Evolutionary conservation across 345 rosid species (phyloP).

Genomic region (Euphorbia tirucalli): DNA sequence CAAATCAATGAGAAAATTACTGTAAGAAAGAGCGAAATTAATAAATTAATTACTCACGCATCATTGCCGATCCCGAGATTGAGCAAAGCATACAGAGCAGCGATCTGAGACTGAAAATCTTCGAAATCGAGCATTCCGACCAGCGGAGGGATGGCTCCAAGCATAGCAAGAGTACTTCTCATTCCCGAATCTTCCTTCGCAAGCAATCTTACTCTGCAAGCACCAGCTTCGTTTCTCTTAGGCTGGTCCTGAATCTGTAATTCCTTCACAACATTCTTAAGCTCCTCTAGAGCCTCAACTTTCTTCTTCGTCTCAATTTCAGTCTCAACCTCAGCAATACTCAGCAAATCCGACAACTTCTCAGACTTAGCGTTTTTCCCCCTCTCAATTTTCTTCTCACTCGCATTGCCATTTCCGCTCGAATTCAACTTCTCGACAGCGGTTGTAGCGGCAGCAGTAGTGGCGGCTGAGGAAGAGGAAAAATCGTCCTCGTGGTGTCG

Average conservation of each 20-base stretch:
- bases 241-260: slow-evolving; percentile 43
- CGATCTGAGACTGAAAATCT: slow-evolving; percentile 52
- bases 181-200: slow-evolving; percentile 73
- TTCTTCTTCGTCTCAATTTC: slow-evolving; percentile 65
- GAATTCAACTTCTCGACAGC: not conserved
- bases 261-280: slow-evolving; percentile 64
- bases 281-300: slow-evolving; percentile 61
- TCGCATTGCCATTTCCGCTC: not conserved
- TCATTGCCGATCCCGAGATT: slow-evolving; percentile 94
- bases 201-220: slow-evolving; percentile 56
- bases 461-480: slow-evolving; percentile 21
- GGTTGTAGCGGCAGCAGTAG: slow-evolving; percentile 13
- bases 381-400: not conserved
- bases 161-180: slow-evolving; percentile 81
- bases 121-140: slow-evolving; percentile 76
- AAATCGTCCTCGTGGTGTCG: slow-evolving; percentile 37
- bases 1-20: not conserved
- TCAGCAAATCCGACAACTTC: slow-evolving; percentile 79
- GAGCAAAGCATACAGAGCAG: slow-evolving; percentile 81
- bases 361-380: slow-evolving; percentile 47
- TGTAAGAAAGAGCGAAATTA: not conserved
- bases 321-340: slow-evolving; percentile 65
- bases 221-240: slow-evolving; percentile 52
- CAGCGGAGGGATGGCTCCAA: slow-evolving; percentile 87
- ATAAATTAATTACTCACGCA: slow-evolving; percentile 44